Evolutionary conservation across 192 early-diverging fungal species (phyloP), one percentile per base, ranked within the genome.

Genomic region (Coemansia sp.): DNA sequence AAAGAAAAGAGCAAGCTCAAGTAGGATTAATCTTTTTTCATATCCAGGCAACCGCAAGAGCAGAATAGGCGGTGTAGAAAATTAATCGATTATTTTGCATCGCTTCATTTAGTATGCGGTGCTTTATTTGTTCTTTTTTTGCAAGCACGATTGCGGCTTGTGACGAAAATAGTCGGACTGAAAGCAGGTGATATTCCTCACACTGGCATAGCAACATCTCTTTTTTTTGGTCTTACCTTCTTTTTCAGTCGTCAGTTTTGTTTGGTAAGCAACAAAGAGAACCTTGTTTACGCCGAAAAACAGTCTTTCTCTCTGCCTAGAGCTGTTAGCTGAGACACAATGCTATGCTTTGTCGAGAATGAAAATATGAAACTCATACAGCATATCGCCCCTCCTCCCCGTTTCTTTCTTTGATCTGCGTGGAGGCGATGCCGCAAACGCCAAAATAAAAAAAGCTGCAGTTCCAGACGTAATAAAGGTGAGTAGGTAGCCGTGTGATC

Each of bases 391-490:
- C 25, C 8, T 60, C 34, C 17, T 42, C 34, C 58, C 34, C 42
- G 34, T 42, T 42, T 34, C 38, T 28, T 29, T 60, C 20, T 54
- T 60, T 60, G 58, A 60, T 60, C 58, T 60, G 58, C 58, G 38
- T 60, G 58, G 58, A 42, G 58, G 55, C 29, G 28, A 22, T 29
- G 30, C 55, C 33, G 14, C 34, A 60, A 34, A 36, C n/a, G 58
- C 58, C 58, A 38, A 36, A 22, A 60, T 25, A 42, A 60, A 42
- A 40, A 42, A 60, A 22, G 14, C 14, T 45, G 12, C 11, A 42
- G 58, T 60, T 42, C 33, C 38, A 60, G 58, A 34, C 58, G 58
- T 18, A 60, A 22, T 36, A 60, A 54, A 54, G 25, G 16, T 20
- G 11, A 30, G 55, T 25, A 25, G 32, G 30, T 32, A 4, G 31